Conservation (phyloP, 148 eudicot genomes). For the Rhododendron ferrugineum region DNA sequence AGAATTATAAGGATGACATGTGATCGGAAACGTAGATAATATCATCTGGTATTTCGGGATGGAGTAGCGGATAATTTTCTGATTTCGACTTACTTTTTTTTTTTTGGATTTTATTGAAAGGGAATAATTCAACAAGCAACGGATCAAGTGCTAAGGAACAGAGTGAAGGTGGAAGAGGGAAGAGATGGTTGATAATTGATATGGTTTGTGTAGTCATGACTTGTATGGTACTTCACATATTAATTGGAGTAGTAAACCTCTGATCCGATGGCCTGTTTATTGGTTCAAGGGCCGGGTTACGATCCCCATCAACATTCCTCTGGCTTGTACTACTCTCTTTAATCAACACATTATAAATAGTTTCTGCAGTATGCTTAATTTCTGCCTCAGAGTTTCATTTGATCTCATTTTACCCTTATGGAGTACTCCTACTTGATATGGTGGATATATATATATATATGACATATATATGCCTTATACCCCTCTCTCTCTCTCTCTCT, state of each 20-base stretch:
- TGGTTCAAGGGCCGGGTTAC: not conserved
- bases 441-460: not conserved
- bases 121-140: constrained; percentile 12
- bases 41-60: not conserved
- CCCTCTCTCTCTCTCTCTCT: not conserved
- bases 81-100: not conserved
- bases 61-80: not conserved
- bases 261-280: not conserved
- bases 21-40: not conserved
- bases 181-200: constrained; percentile 23
- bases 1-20: no score
- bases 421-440: not conserved
- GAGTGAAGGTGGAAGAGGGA: constrained; percentile 30
- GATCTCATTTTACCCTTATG: no score
- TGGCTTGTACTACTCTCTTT: not conserved
- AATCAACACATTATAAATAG: not conserved
- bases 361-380: not conserved
- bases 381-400: not conserved
- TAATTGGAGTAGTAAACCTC: not conserved
- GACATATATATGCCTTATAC: no score
- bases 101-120: constrained; percentile 14
- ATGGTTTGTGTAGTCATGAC: constrained; percentile 23
- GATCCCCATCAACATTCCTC: not conserved
- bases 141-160: constrained; percentile 21
- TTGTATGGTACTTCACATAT: constrained; percentile 12